Evolutionary conservation across 2,329 filamentous ascomycete species (phyloP), one percentile per base, ranked within the genome.

Genomic region (Leptographium lundbergii): DNA sequence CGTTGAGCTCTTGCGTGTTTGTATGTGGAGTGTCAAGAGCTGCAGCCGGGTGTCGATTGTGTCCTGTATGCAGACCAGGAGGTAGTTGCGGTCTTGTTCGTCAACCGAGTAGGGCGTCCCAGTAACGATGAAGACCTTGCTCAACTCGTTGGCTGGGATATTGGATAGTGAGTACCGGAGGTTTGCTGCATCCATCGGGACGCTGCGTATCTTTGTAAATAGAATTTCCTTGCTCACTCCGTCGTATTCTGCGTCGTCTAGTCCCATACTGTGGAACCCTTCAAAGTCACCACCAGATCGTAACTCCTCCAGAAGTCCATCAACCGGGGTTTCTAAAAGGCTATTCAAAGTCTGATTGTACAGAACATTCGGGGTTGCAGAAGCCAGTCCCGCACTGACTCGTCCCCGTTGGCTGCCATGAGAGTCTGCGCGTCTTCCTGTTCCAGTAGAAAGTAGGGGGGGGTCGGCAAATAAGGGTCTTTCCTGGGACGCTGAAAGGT

Each of bases 401-500:
- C 88, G 81, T 42, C 80, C 77, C 58, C 82, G 81, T 57, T 82
- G 78, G 58, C 79, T 84, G 34, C 87, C 87, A 63, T 94, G 81
- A 1, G 91, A 95, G 57, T 94, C 86, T 7, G 83, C 80, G 61
- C 87, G 81, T 63, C 86, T 82, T 17, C 77, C 76, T 0, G 69
- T 69, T 57, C 73, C 70, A 13, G 69, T 71, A 10, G 73, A 66
- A 10, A 72, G 67, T 3, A 70, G 77, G 63, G 69, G 72, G 69
- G 79, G 81, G 55, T 96, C 91, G 32, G 85, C 81, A 68, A 95
- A 95, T n/a, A 85, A 81, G 1, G 85, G 79, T 66, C 88, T 81
- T 65, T 95, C 91, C 64, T 92, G 88, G 19, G 87, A 94, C 11
- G 89, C 86, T 0, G 89, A 92, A 24, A 96, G 75, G 68, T 96